Percentiles rank a stretch among this genome's conserved stretches.
Evolutionary conservation across 371 early-diverging fungal genomes (phyloP).

Genomic region (Umbelopsis sp.): DNA sequence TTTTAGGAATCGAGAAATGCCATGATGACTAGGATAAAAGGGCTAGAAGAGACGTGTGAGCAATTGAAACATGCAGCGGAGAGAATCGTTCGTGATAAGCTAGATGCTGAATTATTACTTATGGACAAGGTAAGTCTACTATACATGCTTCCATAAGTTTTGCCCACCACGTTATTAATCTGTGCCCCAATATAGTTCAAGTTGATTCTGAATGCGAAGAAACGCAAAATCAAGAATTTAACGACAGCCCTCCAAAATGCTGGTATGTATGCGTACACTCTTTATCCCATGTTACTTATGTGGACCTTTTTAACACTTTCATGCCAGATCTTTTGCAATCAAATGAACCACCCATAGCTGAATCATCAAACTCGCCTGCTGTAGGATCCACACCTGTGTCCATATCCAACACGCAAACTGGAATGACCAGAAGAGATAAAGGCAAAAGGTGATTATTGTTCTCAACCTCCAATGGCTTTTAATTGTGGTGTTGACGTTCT

Average conservation of each 20-base stretch:
- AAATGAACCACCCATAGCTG: neutral
- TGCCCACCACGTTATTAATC: neutral
- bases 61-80: neutral
- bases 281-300: neutral
- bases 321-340: neutral
- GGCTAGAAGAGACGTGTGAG: slow-evolving; percentile 3
- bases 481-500: no score
- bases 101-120: slow-evolving; percentile 8
- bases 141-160: neutral
- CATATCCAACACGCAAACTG: neutral
- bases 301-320: no score
- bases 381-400: neutral
- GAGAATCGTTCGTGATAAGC: neutral
- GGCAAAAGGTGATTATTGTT: neutral
- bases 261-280: neutral
- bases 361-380: neutral
- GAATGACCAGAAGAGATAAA: neutral
- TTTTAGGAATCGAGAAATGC: neutral
- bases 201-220: slow-evolving; percentile 8
- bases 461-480: neutral
- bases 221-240: slow-evolving; percentile 9
- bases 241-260: neutral
- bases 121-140: neutral
- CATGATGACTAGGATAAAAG: slow-evolving; percentile 13
- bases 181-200: neutral